phyloP scores from a whole-genome alignment of 768 basidiomycete genomes.

The Asterophora lycoperdoides region DNA sequence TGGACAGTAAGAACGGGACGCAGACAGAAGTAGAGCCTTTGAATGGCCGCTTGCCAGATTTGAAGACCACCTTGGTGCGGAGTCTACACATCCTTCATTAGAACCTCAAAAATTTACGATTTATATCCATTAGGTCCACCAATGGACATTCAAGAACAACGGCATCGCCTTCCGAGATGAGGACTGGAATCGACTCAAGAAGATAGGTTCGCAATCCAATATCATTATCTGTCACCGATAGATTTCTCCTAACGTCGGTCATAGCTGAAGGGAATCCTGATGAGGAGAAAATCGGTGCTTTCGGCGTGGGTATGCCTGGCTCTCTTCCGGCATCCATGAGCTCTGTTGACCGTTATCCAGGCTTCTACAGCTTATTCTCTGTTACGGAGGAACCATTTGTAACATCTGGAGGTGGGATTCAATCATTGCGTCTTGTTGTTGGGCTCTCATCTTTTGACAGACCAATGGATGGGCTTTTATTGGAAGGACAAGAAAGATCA shows the following conservation, averaged over 20 bases:
- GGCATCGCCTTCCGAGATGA: conserved; percentile 78
- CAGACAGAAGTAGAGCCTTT: conserved; percentile 9
- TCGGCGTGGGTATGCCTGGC: conserved; percentile 64
- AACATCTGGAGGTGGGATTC: conserved; percentile 61
- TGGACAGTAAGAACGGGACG: conserved; percentile 28
- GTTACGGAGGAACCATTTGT: conserved; percentile 83
- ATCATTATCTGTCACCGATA: background rate
- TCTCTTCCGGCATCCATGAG: background rate
- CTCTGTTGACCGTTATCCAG: conserved; percentile 24
- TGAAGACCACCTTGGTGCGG: conserved; percentile 58
- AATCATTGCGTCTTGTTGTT: conserved; percentile 18
- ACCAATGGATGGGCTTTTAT: conserved; percentile 92
- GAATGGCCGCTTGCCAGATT: conserved; percentile 44
- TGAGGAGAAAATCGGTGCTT: conserved; percentile 94
- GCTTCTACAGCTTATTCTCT: conserved; percentile 79
- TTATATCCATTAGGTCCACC: conserved; percentile 48
- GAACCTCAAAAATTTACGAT: background rate
- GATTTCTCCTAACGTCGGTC: background rate
- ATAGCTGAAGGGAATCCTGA: conserved; percentile 90
- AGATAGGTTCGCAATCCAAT: conserved; percentile 57
- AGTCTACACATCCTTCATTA: conserved; percentile 2
- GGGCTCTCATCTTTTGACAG: conserved; percentile 33
- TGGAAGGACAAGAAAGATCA: conserved; percentile 95
- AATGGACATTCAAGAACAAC: conserved; percentile 88
- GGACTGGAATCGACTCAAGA: conserved; percentile 88